Base-by-base conservation (phyloP, 331 rosid genomes). In the Prunus yedoensis region DNA sequence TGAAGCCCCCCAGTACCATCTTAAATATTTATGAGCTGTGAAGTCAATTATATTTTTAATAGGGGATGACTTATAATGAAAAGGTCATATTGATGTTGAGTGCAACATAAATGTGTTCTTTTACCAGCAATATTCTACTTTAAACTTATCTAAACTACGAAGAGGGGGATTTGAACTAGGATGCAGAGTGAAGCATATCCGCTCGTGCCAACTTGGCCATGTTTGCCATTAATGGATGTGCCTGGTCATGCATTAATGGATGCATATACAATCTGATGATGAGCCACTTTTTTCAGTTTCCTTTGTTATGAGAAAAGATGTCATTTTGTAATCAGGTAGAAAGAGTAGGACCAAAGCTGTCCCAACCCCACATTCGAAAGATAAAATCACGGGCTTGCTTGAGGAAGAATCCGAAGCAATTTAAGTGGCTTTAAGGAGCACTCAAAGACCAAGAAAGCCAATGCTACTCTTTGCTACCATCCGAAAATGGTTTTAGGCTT, bases 321-420 rank as follows among this genome's bases (percentile, higher is more conserved):
- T 79, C 74, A 61, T 74, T 10, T 81, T 83, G 78, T 21, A 70
- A 73, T 30, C 25, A 76, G 86, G 83, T 77, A 63, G 80, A 78
- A 78, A 80, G 57, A 74, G 83, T 77, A 63, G 82, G 81, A 78
- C 85, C 66, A 76, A 77, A 66, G 35, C 67, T 79, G 88, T 68
- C 83, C 91, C 88, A 14, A 83, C 91, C 68, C 71, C 49, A 60
- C 70, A 64, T 12, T n/a, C 4, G 28, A 79, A 74, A 79, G 77
- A 75, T 60, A 27, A 62, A 65, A 77, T 16, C 49, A 62, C 17
- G 25, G 56, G 18, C 64, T 78, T 68, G 72, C 84, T 80, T 82
- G 70, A 68, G 49, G 71, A 83, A 89, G 91, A 85, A 91, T 89
- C 96, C 89, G 79, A 89, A 83, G 93, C 96, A 75, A 4, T 43